Evolutionary conservation across 257 asterid species (phyloP).

Genomic region (Scutellaria baicalensis): DNA sequence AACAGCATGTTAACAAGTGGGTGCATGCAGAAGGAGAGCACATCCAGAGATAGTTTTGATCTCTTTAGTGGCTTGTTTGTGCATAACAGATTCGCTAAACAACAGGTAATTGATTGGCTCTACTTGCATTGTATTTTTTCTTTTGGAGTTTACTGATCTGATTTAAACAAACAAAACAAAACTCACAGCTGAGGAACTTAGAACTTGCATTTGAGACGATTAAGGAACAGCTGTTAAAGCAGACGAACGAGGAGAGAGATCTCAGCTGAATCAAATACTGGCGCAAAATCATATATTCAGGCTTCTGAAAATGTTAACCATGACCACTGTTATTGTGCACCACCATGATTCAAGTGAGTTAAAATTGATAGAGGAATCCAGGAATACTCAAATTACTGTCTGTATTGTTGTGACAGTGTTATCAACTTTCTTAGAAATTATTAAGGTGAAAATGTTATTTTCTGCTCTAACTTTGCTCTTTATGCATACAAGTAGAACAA

Average conservation of each 20-base stretch:
- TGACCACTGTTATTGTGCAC: neutral
- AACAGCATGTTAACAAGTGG: neutral
- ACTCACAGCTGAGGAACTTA: slow-evolving; percentile 60
- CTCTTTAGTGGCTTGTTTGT: slow-evolving; percentile 68
- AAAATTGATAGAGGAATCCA: no score
- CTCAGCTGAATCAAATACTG: slow-evolving; percentile 1
- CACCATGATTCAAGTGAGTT: neutral
- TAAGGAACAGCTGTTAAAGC: slow-evolving; percentile 45
- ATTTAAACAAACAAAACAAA: neutral
- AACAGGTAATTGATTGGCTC: slow-evolving; percentile 41
- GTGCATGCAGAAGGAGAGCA: slow-evolving; percentile 71
- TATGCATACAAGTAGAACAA: no score
- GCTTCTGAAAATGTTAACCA: neutral
- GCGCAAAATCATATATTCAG: neutral
- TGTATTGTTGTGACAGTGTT: no score
- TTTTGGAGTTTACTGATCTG: neutral
- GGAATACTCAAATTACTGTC: no score
- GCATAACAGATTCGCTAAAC: slow-evolving; percentile 67
- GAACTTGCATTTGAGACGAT: slow-evolving; percentile 51
- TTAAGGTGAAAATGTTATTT: no score
- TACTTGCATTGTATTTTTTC: neutral
- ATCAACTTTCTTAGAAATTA: no score
- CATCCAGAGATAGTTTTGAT: slow-evolving; percentile 65
- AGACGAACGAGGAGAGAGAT: slow-evolving; percentile 25
- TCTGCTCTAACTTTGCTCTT: no score